Evolutionary conservation across 1,139 yeast genomes (phyloP).

Genomic region (Suhomyces maxii): DNA sequence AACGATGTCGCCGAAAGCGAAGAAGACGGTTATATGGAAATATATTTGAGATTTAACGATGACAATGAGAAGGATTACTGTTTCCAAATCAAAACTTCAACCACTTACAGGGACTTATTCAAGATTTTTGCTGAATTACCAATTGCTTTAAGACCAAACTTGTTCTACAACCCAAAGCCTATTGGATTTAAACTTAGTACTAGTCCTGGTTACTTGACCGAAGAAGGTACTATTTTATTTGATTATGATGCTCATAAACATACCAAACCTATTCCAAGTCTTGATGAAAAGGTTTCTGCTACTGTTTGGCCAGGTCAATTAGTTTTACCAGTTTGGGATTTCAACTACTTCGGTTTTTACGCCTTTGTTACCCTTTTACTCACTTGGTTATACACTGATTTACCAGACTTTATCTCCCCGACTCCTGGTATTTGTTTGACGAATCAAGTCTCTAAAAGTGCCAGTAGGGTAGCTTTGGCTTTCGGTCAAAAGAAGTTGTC

Average conservation of each 20-base stretch:
- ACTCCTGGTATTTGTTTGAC: conserved; percentile 90
- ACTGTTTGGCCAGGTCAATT: conserved; percentile 89
- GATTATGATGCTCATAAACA: conserved; percentile 53
- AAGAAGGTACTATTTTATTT: conserved; percentile 78
- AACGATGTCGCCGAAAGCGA: conserved; percentile 63
- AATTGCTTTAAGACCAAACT: conserved; percentile 74
- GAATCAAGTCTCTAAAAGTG: conserved; percentile 50
- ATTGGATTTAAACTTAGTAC: conserved; percentile 64
- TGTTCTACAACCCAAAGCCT: conserved; percentile 69
- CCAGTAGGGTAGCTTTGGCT: conserved; percentile 34
- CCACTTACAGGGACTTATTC: conserved; percentile 58
- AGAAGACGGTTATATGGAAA: conserved; percentile 43
- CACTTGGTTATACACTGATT: conserved; percentile 86
- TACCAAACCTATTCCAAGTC: conserved; percentile 42
- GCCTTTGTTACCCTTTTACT: conserved; percentile 47
- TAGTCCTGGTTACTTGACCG: conserved; percentile 83
- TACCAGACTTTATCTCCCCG: conserved; percentile 85
- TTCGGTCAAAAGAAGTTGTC: conserved; percentile 42
- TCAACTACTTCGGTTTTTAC: conserved; percentile 49
- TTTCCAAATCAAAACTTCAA: conserved; percentile 63
- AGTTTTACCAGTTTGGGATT: conserved; percentile 77
- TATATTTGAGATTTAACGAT: conserved; percentile 81
- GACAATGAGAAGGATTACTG: conserved; percentile 89
- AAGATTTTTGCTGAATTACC: conserved; percentile 68
- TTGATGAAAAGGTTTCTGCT: conserved; percentile 51